phyloP scores from a whole-genome alignment of 2,329 filamentous ascomycete species.

The Bisporella sp. region DNA sequence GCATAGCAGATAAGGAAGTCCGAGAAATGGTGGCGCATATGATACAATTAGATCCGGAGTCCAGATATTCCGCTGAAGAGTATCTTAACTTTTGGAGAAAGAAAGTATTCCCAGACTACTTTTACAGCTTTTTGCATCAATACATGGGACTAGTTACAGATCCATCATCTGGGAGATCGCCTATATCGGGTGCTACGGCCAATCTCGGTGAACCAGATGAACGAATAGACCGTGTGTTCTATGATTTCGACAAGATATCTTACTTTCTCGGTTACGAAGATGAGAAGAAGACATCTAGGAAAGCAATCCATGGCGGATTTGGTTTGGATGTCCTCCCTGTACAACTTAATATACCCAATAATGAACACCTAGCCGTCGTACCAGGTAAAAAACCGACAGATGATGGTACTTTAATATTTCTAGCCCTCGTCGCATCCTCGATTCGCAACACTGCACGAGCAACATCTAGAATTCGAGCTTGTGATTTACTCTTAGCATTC shows the following conservation, averaged over 20 bases:
- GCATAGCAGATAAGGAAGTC: constrained; percentile 82
- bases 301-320: constrained; percentile 38
- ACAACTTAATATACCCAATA: constrained; percentile 78
- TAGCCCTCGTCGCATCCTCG: constrained; percentile 83
- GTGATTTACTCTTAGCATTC: constrained; percentile 87
- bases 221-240: constrained; percentile 84
- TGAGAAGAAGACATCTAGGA: constrained; percentile 22
- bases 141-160: constrained; percentile 97
- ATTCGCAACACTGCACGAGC: constrained; percentile 83
- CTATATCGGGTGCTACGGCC: constrained; percentile 58
- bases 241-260: constrained; percentile 96
- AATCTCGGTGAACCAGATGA: constrained; percentile 87
- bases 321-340: constrained; percentile 67
- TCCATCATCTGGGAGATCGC: constrained; percentile 70
- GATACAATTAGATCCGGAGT: constrained; percentile 90
- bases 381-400: constrained; percentile 59
- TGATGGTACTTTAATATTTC: constrained; percentile 87
- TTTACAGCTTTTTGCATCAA: constrained; percentile 94
- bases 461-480: constrained; percentile 80
- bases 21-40: constrained; percentile 89
- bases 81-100: constrained; percentile 88
- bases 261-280: constrained; percentile 79
- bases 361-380: constrained; percentile 62
- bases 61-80: constrained; percentile 86
- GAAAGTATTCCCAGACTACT: constrained; percentile 92